Evolutionary conservation across 2,329 filamentous ascomycete genomes (phyloP).

Genomic region (Calonectria pteridis): DNA sequence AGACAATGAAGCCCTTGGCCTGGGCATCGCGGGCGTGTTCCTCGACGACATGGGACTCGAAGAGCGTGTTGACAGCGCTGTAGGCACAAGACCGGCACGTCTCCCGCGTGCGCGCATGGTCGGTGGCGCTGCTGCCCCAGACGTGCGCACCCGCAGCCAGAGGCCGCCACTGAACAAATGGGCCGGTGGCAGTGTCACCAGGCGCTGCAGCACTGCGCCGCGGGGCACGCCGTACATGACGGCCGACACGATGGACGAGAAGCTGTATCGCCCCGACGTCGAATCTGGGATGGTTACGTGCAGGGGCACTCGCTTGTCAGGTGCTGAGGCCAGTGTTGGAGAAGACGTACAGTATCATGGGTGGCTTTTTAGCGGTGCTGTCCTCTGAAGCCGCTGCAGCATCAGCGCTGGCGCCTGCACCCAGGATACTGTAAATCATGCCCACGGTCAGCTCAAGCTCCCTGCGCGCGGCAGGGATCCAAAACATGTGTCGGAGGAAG

Average conservation of each 20-base stretch:
- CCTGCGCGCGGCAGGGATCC: background rate
- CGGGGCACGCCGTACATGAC: conserved; percentile 7
- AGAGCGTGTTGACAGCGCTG: background rate
- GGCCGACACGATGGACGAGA: background rate
- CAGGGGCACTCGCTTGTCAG: background rate
- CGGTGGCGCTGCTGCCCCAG: background rate
- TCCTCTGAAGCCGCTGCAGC: background rate
- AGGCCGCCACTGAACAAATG: conserved; percentile 1
- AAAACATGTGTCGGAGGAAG: conserved; percentile 7
- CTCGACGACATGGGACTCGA: background rate
- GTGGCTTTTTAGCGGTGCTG: background rate
- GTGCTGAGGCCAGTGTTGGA: conserved; percentile 15
- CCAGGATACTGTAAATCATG: background rate
- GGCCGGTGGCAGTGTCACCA: background rate
- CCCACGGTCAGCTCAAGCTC: background rate
- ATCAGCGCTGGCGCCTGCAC: background rate
- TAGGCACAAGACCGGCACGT: conserved; percentile 14
- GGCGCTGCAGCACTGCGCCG: background rate
- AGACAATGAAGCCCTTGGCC: background rate
- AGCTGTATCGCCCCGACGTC: background rate
- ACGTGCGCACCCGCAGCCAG: conserved; percentile 4
- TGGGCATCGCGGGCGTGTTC: background rate
- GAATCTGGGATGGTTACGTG: conserved; percentile 4
- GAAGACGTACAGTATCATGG: conserved; percentile 2
- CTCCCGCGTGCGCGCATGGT: background rate